Evolutionary conservation across 108 stramenopile species (phyloP), one percentile per base, ranked within the genome.

Genomic region (Fistulifera solaris): DNA sequence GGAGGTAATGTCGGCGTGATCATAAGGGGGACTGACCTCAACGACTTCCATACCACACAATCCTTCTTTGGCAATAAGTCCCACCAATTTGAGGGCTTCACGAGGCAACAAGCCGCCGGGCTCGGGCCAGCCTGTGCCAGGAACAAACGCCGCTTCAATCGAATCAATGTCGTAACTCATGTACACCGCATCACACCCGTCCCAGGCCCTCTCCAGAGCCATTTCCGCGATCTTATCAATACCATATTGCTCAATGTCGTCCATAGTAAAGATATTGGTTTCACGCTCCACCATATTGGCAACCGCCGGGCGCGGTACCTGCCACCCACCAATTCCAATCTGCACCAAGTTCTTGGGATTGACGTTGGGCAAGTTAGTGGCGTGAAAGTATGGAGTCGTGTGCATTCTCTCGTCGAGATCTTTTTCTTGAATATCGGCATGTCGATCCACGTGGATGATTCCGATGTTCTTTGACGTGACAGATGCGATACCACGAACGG

Each of bases 261-360:
- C 81, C 87, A 89, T 89, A 66, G 87, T 89, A 54, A 83, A 85
- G 52, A 89, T 89, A 67, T 89, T 89, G 27, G 87, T 89, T 63
- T 80, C 67, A 10, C 87, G 87, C 38, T 80, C 71, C 16, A 84
- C 52, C 87, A 89, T 89, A 56, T 85, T 89, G 43, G 69, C 52
- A 0, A 86, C 80, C 14, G 85, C 85, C 1, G 85, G 62, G 22
- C 85, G 78, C 1, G 85, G 85, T 0, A 85, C 87, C 58, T 89
- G 87, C 87, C 87, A 89, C 18, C 87, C 87, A 23, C 87, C 87
- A 61, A 89, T 89, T 35, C 87, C 87, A 53, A 89, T 85, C 60
- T 89, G 87, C 7, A 89, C 87, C 26, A 89, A 62, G 59, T 89
- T 89, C 56, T 83, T 77, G 28, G 87, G 70, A 19, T 68, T 68